Evolutionary conservation across 2,329 filamentous ascomycete genomes (phyloP).

Genomic region (Corinectria fuckeliana): DNA sequence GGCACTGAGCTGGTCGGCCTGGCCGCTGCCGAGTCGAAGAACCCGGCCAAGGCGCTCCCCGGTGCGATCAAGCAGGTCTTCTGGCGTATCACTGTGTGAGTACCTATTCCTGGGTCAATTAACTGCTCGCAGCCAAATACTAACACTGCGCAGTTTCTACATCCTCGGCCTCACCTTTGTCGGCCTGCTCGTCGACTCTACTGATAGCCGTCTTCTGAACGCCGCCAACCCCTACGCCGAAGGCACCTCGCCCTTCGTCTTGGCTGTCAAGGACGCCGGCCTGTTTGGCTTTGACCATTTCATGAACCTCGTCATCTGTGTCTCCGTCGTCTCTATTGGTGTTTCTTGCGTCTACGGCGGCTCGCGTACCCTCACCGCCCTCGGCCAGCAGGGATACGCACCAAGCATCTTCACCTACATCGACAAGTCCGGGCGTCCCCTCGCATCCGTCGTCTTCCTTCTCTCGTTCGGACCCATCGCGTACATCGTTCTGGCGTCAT

Average conservation of each 20-base stretch:
- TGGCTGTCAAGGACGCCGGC: constrained; percentile 55
- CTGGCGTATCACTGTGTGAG: constrained; percentile 56
- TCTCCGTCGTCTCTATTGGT: constrained; percentile 62
- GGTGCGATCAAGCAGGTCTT: constrained; percentile 79
- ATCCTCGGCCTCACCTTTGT: constrained; percentile 57
- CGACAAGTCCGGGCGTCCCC: constrained; percentile 59
- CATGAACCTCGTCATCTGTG: constrained; percentile 61
- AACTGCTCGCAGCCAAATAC: fast-evolving
- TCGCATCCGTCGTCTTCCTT: constrained; percentile 52
- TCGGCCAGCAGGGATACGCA: constrained; percentile 62
- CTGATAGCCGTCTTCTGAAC: constrained; percentile 52
- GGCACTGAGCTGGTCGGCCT: constrained; percentile 74
- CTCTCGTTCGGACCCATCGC: constrained; percentile 56
- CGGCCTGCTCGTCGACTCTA: constrained; percentile 52
- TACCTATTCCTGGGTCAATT: constrained; percentile 24
- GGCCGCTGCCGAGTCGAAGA: constrained; percentile 70
- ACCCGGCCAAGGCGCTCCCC: constrained; percentile 74
- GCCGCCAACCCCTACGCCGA: constrained; percentile 35
- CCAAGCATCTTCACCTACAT: constrained; percentile 61
- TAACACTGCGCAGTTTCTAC: constrained; percentile 46
- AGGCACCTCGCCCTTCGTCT: constrained; percentile 57
- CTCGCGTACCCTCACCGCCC: constrained; percentile 61
- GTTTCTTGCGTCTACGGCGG: constrained; percentile 62
- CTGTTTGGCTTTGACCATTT: constrained; percentile 56
- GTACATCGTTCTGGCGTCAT: constrained; percentile 52